Conservation (phyloP, 2,329 filamentous ascomycete genomes). For the Aspergillus felis region DNA sequence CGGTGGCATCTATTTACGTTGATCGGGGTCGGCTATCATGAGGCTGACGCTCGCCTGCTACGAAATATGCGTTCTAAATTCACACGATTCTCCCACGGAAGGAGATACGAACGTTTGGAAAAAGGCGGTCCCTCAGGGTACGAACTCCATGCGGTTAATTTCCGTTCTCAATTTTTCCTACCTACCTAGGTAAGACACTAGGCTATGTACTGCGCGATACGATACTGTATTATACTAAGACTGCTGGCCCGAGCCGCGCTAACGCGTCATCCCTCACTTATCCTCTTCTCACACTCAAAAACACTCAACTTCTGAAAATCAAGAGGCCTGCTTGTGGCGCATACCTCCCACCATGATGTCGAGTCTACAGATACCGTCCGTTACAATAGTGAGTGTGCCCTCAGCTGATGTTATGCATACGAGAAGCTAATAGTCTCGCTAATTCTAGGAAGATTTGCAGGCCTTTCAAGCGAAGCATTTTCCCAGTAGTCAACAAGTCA, state of each 20-base stretch:
- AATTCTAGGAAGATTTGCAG: constrained; percentile 54
- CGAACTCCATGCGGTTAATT: no score
- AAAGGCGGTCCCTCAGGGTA: no score
- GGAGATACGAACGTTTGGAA: no score
- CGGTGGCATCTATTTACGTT: no score
- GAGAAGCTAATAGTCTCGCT: background rate
- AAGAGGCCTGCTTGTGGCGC: background rate
- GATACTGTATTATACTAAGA: background rate
- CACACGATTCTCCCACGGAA: no score
- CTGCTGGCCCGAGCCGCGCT: background rate
- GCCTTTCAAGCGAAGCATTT: constrained; percentile 62
- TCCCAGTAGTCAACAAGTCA: constrained; percentile 14
- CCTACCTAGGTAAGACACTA: background rate
- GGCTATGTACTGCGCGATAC: background rate
- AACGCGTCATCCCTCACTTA: background rate
- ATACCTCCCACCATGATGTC: constrained; percentile 1
- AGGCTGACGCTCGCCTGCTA: no score
- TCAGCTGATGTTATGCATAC: background rate
- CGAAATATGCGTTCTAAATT: no score
- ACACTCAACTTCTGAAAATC: background rate
- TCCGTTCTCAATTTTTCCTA: no score
- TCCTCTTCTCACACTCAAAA: background rate
- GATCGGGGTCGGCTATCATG: no score
- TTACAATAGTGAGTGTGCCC: constrained; percentile 30
- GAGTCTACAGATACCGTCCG: constrained; percentile 26